phyloP scores from a whole-genome alignment of 2,329 filamentous ascomycete species.

The Trichoderma sp. region DNA sequence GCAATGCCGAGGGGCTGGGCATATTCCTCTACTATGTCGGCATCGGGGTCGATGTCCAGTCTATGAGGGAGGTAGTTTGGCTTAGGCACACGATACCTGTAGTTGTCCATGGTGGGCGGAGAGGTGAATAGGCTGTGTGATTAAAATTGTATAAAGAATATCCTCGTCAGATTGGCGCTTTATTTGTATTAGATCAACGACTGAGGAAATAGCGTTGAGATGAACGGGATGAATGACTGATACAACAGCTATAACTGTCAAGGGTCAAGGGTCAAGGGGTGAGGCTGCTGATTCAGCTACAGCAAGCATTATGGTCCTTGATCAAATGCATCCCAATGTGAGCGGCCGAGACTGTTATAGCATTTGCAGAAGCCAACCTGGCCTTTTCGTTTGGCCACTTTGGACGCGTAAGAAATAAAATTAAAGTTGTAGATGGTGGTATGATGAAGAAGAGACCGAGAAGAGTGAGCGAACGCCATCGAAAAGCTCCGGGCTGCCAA shows the following conservation, averaged over 20 bases:
- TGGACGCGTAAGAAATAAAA: neutral
- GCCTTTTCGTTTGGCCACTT: neutral
- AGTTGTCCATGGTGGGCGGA: slow-evolving; percentile 39
- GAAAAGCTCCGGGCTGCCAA: neutral
- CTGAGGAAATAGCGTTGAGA: neutral
- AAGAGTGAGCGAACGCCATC: neutral
- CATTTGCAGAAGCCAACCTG: neutral
- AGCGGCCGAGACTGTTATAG: neutral
- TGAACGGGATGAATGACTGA: neutral
- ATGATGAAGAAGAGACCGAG: neutral
- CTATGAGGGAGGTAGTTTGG: slow-evolving; percentile 61
- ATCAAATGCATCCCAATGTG: neutral
- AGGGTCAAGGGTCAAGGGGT: neutral
- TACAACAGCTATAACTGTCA: neutral
- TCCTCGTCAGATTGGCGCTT: neutral
- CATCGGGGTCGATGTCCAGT: slow-evolving; percentile 50
- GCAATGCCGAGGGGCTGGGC: slow-evolving; percentile 49
- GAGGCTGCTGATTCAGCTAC: neutral
- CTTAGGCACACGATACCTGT: slow-evolving; percentile 54
- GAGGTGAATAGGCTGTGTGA: neutral
- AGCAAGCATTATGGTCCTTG: neutral
- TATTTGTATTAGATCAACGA: neutral
- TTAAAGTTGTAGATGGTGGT: neutral
- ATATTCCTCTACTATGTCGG: slow-evolving; percentile 52
- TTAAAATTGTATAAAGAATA: neutral